Evolutionary conservation across 306 rosid species (phyloP), one percentile per base, ranked within the genome.

Genomic region (Vigna mungo): DNA sequence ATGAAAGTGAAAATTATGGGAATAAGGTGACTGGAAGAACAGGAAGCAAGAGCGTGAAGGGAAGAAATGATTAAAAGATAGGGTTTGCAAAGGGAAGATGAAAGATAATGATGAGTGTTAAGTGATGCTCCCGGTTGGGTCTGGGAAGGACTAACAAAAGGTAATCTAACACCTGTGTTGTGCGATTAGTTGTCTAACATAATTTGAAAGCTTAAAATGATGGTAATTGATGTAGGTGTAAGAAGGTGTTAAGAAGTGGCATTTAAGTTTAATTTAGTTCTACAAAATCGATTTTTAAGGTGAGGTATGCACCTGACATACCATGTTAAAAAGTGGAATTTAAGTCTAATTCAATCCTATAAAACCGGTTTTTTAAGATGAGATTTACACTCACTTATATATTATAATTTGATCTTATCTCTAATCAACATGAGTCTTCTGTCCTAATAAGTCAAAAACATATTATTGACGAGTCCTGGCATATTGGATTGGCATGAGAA

Each of bases 21-120:
- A 71, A 54, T 34, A 21, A 53, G 64, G 10, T 32, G 74, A 55
- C 16, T 14, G 55, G 58, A 82, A 36, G 7, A 74, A 65, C 8
- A 58, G 10, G 1, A 46, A 44, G 8, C 4, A 25, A 78, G 71
- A 72, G 84, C 87, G 77, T 83, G 85, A 78, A 77, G 64, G 78
- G 62, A 70, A 64, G 60, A 78, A 84, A 88, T 72, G 82, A 82
- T 82, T 74, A 78, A 83, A 60, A 71, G 27, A 41, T 46, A 43
- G 53, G 37, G 78, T 47, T 16, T 61, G 54, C 52, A 64, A 55
- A 72, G 41, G 21, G 15, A 37, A 37, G 80, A 72, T 79, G 80
- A 4, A 59, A 62, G 65, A 8, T 61, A 81, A 75, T 80, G 37
- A 76, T 75, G 68, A 51, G 23, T 56, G 25, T 41, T 68, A 58